phyloP scores from a whole-genome alignment of 2,329 filamentous ascomycete genomes.

The Fusarium xylarioides region DNA sequence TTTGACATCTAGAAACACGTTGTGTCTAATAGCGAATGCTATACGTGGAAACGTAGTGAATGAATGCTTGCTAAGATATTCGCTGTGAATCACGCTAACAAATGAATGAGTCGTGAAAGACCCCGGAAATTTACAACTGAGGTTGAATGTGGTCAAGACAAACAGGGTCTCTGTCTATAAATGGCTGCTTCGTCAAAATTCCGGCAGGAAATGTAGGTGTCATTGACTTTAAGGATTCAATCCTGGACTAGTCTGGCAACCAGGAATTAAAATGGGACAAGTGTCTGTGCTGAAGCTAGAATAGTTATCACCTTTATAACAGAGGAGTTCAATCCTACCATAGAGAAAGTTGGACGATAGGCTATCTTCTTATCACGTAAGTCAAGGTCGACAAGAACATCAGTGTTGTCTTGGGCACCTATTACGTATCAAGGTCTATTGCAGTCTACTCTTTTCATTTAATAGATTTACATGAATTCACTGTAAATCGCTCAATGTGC shows the following conservation, averaged over 20 bases:
- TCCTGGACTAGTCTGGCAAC: not conserved
- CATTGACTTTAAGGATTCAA: slow-evolving; percentile 12
- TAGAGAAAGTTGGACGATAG: not conserved
- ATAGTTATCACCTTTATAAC: not conserved
- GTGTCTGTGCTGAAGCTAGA: not conserved
- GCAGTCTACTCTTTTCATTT: not conserved
- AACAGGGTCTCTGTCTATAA: not conserved
- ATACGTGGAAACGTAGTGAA: not conserved
- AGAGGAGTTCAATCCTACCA: not conserved
- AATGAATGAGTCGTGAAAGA: not conserved
- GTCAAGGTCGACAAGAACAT: not conserved
- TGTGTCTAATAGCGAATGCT: not conserved
- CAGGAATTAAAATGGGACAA: not conserved
- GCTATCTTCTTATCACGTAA: not conserved
- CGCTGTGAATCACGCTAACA: not conserved
- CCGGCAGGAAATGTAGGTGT: not conserved
- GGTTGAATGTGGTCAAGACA: not conserved
- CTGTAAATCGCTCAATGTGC: slow-evolving; percentile 1
- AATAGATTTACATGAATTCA: not conserved
- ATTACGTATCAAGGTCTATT: not conserved
- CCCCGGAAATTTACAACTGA: not conserved
- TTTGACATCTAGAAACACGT: slow-evolving; percentile 16
- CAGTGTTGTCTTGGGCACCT: not conserved
- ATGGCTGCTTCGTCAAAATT: not conserved
- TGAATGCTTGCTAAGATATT: not conserved